Base-by-base conservation (phyloP, 2,329 filamentous ascomycete genomes). In the Aspergillus sp. region DNA sequence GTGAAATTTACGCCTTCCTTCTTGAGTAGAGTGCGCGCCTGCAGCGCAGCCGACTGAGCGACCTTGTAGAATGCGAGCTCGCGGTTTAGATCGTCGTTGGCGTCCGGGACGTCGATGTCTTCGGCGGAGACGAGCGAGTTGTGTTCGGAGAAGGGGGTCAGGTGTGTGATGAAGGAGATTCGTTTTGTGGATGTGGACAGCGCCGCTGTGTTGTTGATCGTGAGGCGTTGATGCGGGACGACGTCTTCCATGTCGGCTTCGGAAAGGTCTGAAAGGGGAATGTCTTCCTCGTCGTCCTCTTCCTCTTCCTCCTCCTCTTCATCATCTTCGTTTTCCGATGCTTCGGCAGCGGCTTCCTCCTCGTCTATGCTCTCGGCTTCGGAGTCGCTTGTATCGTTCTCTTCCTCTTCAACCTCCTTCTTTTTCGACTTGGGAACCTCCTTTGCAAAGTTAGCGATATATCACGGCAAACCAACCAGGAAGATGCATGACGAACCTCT, bases 31-130 rank as follows among this genome's bases (percentile, higher is more conserved):
- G 81, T 77, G 59, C 94, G 90, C 2, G 87, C 95, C 63, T 87
- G 81, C 66, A 89, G 86, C 4, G 90, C 92, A 1, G 92, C 92
- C 41, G 91, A 88, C 45, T 96, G 86, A 52, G 90, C 91, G 80
- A 98, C 93, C 70, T 90, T 89, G 84, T 97, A 96, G 81, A 99
- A 96, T 53, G 92, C 91, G 41, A 97, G 84, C 80, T 99, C 95
- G 66, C 95, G 92, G 79, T 89, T 90, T 60, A 97, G 85, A 76
- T 99, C 95, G 74, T 99, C 94, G 67, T 94, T 89, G 63, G 95
- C 86, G 73, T 98, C 93, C 61, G 87, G 82, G 70, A 98, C 92
- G 46, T 87, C 84, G 30, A 92, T 89, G 2, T 88, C 85, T 69
- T 85, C 85, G 58, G 84, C 78, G 45, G 91, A 89, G 19, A 89